These are phyloP conservation scores for Erodium texanum DNA, from an alignment of 441 rosid species.

Conservation along the genomic window DNA sequence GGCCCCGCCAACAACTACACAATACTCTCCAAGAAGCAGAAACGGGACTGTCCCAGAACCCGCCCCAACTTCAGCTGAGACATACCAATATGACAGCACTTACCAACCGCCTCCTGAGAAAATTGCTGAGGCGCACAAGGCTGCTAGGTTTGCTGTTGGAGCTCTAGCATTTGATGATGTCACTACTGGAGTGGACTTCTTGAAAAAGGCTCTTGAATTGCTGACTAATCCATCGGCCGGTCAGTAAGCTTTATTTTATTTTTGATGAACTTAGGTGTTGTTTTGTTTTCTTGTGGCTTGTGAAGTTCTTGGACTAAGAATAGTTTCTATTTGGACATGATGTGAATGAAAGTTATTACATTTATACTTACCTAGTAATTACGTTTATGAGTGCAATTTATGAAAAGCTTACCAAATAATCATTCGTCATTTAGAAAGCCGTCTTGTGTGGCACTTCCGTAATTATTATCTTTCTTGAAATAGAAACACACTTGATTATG, in stretches of 20 bases:
- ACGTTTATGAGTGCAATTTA: not conserved
- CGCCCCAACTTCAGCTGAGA: slow-evolving; percentile 28
- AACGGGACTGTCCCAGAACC: slow-evolving; percentile 37
- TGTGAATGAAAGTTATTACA: slow-evolving; percentile 8
- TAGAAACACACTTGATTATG: not conserved
- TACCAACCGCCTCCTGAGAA: slow-evolving; percentile 79
- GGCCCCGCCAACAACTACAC: slow-evolving; percentile 48
- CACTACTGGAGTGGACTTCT: slow-evolving; percentile 62
- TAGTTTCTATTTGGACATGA: slow-evolving; percentile 10
- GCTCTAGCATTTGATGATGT: slow-evolving; percentile 93
- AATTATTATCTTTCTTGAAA: not conserved
- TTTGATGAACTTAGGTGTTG: not conserved
- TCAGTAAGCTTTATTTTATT: slow-evolving; percentile 28
- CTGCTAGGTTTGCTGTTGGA: slow-evolving; percentile 92
- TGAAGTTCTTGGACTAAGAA: slow-evolving; percentile 14
- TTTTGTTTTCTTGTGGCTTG: slow-evolving; percentile 18
- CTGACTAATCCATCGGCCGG: slow-evolving; percentile 74
- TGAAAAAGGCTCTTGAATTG: slow-evolving; percentile 76
- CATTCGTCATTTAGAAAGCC: not conserved
- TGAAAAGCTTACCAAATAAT: not conserved
- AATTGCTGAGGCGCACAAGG: slow-evolving; percentile 85
- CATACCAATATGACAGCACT: slow-evolving; percentile 60
- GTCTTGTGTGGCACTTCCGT: not conserved
- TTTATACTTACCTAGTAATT: not conserved
- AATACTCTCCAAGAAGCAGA: slow-evolving; percentile 39